A percentile compares a stretch with the other conserved stretches of the same genome.
phyloP scores from a whole-genome alignment of 352 stramenopile genomes.

The Aphanomyces cochlioides region DNA sequence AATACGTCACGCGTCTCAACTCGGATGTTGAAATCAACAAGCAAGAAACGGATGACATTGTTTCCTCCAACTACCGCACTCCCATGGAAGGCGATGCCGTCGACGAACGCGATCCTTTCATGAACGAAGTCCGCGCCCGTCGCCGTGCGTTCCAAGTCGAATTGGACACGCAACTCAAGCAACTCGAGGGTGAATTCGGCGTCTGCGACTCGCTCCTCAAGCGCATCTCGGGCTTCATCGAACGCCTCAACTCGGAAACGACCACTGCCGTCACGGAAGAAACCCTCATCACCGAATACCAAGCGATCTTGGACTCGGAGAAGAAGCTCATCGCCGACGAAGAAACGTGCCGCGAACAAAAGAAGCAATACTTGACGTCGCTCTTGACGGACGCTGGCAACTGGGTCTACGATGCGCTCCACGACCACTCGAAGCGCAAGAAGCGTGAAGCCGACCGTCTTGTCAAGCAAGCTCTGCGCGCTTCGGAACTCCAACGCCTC shows the following conservation, averaged over 20 bases:
- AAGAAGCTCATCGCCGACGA: slow-evolving; percentile 75
- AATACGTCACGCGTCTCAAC: slow-evolving; percentile 80
- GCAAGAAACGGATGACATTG: slow-evolving; percentile 63
- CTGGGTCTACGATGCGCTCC: slow-evolving; percentile 78
- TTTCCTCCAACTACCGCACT: slow-evolving; percentile 84
- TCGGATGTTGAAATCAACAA: slow-evolving; percentile 82
- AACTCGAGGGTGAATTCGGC: slow-evolving; percentile 75
- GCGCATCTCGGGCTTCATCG: slow-evolving; percentile 82
- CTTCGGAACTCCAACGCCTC: slow-evolving; percentile 79
- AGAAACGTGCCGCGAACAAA: slow-evolving; percentile 82
- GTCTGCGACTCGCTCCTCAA: slow-evolving; percentile 72
- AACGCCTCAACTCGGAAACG: slow-evolving; percentile 72
- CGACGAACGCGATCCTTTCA: slow-evolving; percentile 83
- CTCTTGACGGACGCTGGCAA: slow-evolving; percentile 85
- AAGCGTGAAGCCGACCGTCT: slow-evolving; percentile 82
- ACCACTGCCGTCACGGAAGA: slow-evolving; percentile 68
- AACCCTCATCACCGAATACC: slow-evolving; percentile 68
- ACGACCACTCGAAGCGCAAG: slow-evolving; percentile 83
- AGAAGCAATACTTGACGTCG: slow-evolving; percentile 81
- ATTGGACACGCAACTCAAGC: slow-evolving; percentile 63
- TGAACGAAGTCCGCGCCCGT: slow-evolving; percentile 80
- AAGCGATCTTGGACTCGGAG: slow-evolving; percentile 62
- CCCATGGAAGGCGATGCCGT: slow-evolving; percentile 71
- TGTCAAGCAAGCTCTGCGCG: slow-evolving; percentile 76
- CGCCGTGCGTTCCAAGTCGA: slow-evolving; percentile 82